These are phyloP conservation scores for Starmerella scarabaei DNA, from an alignment of 805 yeast genomes.

Conservation along the genomic window DNA sequence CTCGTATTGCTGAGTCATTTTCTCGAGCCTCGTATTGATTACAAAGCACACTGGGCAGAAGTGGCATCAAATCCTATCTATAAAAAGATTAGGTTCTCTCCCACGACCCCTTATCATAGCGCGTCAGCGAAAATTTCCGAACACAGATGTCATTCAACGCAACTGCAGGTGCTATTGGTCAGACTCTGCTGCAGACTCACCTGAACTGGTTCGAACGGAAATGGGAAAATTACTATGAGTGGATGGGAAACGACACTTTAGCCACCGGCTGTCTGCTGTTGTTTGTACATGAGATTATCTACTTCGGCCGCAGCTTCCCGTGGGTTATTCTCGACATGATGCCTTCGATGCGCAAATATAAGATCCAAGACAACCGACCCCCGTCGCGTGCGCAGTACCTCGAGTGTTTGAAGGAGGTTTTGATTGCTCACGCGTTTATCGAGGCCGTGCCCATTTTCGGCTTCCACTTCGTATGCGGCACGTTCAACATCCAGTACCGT, in stretches of 20 bases:
- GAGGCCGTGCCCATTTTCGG: constrained; percentile 97
- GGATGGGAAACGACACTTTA: constrained; percentile 71
- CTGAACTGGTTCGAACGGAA: constrained; percentile 40
- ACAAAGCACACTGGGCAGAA: constrained; percentile 7
- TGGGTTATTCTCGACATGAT: constrained; percentile 81
- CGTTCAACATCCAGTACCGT: constrained; percentile 58
- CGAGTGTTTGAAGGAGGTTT: constrained; percentile 78
- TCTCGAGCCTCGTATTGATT: constrained; percentile 14
- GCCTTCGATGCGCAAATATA: constrained; percentile 73
- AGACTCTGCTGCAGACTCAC: constrained; percentile 10
- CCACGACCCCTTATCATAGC: too few species aligned
- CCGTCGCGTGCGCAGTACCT: constrained; percentile 78
- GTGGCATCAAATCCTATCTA: constrained; percentile 1
- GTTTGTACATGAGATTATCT: constrained; percentile 70
- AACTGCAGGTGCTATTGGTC: constrained; percentile 10
- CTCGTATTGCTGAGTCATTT: constrained; percentile 4
- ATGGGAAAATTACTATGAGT: constrained; percentile 86
- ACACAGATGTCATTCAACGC: constrained; percentile 14
- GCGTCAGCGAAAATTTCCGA: too few species aligned
- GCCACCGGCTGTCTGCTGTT: constrained; percentile 88
- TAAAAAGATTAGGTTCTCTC: constrained; percentile 3
- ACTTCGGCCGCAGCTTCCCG: constrained; percentile 85
- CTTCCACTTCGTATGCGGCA: constrained; percentile 82
- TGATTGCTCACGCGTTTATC: constrained; percentile 76
- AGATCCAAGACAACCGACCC: constrained; percentile 75